phyloP scores from a whole-genome alignment of 1,284 basidiomycete species.

The Hemileia vastatrix region DNA sequence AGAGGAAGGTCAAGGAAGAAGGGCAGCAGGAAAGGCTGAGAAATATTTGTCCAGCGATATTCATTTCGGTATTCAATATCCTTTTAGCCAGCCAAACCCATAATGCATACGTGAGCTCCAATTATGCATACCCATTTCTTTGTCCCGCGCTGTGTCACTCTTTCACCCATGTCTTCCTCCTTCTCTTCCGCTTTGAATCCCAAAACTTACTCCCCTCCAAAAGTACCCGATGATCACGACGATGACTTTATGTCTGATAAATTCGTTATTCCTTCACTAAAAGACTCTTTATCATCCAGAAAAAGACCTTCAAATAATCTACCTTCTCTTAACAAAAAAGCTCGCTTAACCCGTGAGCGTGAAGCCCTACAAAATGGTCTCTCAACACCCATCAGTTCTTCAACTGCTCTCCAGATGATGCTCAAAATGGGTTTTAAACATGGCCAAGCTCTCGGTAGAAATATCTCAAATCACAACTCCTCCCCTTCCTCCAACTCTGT shows the following conservation, averaged over 20 bases:
- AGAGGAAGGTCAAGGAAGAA: too few relatives aligned
- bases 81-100: too few relatives aligned
- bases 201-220: too few relatives aligned
- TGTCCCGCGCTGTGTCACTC: too few relatives aligned
- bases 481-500: neutral
- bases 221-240: conserved; percentile 3
- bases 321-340: neutral
- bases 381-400: neutral
- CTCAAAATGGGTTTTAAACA: conserved; percentile 23
- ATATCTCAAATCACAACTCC: neutral
- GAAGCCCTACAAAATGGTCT: conserved; percentile 18
- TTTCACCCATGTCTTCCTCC: too few relatives aligned
- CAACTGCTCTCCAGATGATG: conserved; percentile 20
- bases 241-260: conserved; percentile 24
- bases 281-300: neutral
- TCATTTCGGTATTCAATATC: too few relatives aligned
- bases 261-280: conserved; percentile 1
- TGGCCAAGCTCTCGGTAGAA: conserved; percentile 7
- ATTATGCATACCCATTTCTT: too few relatives aligned
- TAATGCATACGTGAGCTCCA: too few relatives aligned
- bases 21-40: too few relatives aligned
- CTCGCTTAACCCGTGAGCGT: conserved; percentile 9
- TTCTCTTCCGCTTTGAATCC: too few relatives aligned
- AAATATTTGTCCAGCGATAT: too few relatives aligned
- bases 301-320: conserved; percentile 12